A percentile compares a stretch with the other conserved stretches of the same genome.
phyloP scores from a whole-genome alignment of 1,139 yeast genomes.

The Geotrichum aggregatum region DNA sequence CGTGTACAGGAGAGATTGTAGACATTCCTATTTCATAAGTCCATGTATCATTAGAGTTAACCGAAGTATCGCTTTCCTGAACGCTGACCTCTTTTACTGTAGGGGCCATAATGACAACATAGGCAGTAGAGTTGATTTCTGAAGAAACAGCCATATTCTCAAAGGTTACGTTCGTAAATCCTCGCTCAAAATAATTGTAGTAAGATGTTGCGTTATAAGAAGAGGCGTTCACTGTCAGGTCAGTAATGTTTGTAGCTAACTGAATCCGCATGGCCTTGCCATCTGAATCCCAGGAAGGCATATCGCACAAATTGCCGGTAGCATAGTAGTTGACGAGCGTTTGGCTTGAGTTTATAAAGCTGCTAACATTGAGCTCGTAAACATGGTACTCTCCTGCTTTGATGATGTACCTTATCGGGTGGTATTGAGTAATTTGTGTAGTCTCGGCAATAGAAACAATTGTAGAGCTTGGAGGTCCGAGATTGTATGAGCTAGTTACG shows the following conservation, averaged over 20 bases:
- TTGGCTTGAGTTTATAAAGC: slow-evolving; percentile 20
- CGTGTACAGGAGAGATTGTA: slow-evolving; percentile 59
- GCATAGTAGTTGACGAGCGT: slow-evolving; percentile 17
- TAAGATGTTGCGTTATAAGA: neutral
- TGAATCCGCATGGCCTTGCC: slow-evolving; percentile 16
- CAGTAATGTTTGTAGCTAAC: slow-evolving; percentile 12
- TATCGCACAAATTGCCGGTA: slow-evolving; percentile 15
- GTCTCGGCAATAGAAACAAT: slow-evolving; percentile 13
- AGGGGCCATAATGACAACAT: slow-evolving; percentile 28
- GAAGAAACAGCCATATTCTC: slow-evolving; percentile 1
- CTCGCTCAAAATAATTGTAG: slow-evolving; percentile 19
- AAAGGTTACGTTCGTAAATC: slow-evolving; percentile 32
- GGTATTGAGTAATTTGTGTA: slow-evolving; percentile 26
- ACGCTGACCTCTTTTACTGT: slow-evolving; percentile 4
- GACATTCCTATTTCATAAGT: slow-evolving; percentile 66
- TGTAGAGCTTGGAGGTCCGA: slow-evolving; percentile 14
- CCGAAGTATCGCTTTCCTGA: neutral
- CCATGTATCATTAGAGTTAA: slow-evolving; percentile 30
- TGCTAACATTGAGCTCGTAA: slow-evolving; percentile 26
- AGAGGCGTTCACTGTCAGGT: neutral
- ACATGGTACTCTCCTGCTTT: slow-evolving; percentile 32
- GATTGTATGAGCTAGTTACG: neutral
- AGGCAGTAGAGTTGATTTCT: slow-evolving; percentile 17
- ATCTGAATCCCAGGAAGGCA: slow-evolving; percentile 25
- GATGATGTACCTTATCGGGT: slow-evolving; percentile 29